Percentiles rank a stretch among this genome's conserved stretches.
Conservation (phyloP, 345 rosid species). For the Hibiscus trionum region DNA sequence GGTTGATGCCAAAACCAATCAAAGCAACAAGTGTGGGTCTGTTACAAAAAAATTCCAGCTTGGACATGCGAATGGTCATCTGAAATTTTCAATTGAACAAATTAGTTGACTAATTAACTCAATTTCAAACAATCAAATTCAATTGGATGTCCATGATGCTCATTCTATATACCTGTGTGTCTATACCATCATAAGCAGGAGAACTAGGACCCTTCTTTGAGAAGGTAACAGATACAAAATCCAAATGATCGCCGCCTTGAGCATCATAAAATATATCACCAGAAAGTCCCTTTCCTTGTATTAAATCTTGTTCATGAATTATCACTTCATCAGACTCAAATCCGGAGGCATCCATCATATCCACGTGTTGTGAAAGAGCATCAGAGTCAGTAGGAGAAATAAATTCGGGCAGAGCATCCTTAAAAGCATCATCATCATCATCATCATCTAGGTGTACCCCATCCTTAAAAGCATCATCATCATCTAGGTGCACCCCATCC, state of each 20-base stretch:
- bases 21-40: slow-evolving; percentile 93
- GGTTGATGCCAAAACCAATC: slow-evolving; percentile 83
- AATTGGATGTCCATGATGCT: slow-evolving; percentile 17
- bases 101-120: slow-evolving; percentile 21
- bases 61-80: slow-evolving; percentile 97
- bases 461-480: slow-evolving; percentile 44
- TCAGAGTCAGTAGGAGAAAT: slow-evolving; percentile 49
- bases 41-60: slow-evolving; percentile 89
- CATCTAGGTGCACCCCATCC: slow-evolving; percentile 24
- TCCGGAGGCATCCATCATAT: slow-evolving; percentile 31
- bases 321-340: slow-evolving; percentile 45
- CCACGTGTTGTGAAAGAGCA: slow-evolving; percentile 33
- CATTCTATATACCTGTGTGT: slow-evolving; percentile 65
- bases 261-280: slow-evolving; percentile 84
- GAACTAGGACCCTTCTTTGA: slow-evolving; percentile 65
- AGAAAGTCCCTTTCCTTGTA: slow-evolving; percentile 45
- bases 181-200: slow-evolving; percentile 76
- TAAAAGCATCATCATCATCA: slow-evolving; percentile 34
- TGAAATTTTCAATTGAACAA: slow-evolving; percentile 35
- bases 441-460: slow-evolving; percentile 11
- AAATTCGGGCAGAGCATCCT: slow-evolving; percentile 89
- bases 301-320: slow-evolving; percentile 36
- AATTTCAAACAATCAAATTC: slow-evolving; percentile 8
- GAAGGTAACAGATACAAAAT: slow-evolving; percentile 82
- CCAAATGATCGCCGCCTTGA: slow-evolving; percentile 57